A percentile compares a stretch with the other conserved stretches of the same genome.
Conservation (phyloP, 1,284 basidiomycete species). For the Boletellus deceptivus region DNA sequence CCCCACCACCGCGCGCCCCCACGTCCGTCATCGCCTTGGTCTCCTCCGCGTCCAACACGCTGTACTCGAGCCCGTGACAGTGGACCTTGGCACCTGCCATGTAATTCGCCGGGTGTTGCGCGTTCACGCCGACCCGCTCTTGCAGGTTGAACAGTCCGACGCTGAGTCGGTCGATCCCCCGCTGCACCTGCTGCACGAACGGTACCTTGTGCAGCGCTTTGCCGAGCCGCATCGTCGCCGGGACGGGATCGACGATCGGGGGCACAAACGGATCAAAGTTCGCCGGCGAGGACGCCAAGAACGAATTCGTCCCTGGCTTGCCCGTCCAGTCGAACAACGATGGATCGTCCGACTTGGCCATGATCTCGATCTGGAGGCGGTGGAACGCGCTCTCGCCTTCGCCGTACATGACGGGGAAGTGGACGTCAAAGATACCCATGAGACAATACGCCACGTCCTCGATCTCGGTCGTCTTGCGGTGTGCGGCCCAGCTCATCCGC, state of each 20-base stretch:
- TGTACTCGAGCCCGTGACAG: slow-evolving; percentile 23
- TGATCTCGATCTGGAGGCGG: slow-evolving; percentile 25
- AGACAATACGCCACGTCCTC: slow-evolving; percentile 23
- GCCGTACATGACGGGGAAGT: slow-evolving; percentile 26
- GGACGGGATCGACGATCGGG: slow-evolving; percentile 16
- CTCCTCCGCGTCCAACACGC: slow-evolving; percentile 17
- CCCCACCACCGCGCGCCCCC: background rate
- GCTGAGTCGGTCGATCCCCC: slow-evolving; percentile 11
- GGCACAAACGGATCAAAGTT: slow-evolving; percentile 23
- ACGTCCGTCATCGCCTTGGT: slow-evolving; percentile 14
- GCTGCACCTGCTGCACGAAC: slow-evolving; percentile 10
- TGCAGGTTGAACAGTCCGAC: slow-evolving; percentile 22
- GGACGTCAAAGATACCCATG: slow-evolving; percentile 24
- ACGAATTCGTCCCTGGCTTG: slow-evolving; percentile 9
- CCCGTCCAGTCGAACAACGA: slow-evolving; percentile 26
- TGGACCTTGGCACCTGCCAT: slow-evolving; percentile 23
- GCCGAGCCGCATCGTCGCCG: slow-evolving; percentile 9
- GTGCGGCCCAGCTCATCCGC: slow-evolving; percentile 28
- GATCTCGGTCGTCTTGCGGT: slow-evolving; percentile 23
- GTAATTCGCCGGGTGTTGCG: slow-evolving; percentile 21
- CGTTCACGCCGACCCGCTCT: slow-evolving; percentile 18
- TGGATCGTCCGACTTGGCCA: slow-evolving; percentile 19
- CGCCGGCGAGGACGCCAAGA: slow-evolving; percentile 15
- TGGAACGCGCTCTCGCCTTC: slow-evolving; percentile 18
- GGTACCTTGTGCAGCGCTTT: slow-evolving; percentile 12